Evolutionary conservation across 306 rosid genomes (phyloP).

Genomic region (Pachyrhizus erosus): DNA sequence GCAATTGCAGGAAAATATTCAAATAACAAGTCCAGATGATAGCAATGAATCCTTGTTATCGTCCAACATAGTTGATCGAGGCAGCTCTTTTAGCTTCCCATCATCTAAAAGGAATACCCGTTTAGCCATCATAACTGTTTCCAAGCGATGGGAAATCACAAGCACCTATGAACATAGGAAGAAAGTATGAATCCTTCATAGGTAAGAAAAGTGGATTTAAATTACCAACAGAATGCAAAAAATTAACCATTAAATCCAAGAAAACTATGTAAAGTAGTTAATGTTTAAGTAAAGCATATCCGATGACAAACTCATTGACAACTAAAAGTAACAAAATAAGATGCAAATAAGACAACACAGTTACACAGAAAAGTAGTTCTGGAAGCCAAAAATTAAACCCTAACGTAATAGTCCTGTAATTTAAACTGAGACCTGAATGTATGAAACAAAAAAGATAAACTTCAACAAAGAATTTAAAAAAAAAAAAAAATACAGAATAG

Average conservation of each 20-base stretch:
- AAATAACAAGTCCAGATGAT: constrained; percentile 60
- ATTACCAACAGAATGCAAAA: constrained; percentile 16
- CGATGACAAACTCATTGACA: neutral
- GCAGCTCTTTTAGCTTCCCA: constrained; percentile 80
- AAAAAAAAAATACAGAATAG: neutral
- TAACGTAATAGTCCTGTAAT: constrained; percentile 3
- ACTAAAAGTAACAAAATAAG: neutral
- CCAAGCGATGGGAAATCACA: constrained; percentile 90
- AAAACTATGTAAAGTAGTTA: neutral
- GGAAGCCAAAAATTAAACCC: neutral
- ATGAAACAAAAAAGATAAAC: neutral
- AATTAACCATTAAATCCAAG: constrained; percentile 2
- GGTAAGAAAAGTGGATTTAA: neutral
- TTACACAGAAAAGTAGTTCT: neutral
- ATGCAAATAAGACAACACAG: neutral
- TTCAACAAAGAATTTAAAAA: neutral
- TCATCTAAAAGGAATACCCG: constrained; percentile 68
- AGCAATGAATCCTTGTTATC: constrained; percentile 46
- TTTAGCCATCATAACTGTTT: constrained; percentile 86
- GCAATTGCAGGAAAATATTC: constrained; percentile 35
- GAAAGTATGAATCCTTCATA: constrained; percentile 19
- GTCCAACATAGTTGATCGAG: constrained; percentile 51
- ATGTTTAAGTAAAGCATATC: neutral
- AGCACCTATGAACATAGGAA: constrained; percentile 64
- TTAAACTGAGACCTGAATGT: constrained; percentile 6